Base-by-base conservation (phyloP, 2,329 filamentous ascomycete genomes). In the Lachnellula arida region DNA sequence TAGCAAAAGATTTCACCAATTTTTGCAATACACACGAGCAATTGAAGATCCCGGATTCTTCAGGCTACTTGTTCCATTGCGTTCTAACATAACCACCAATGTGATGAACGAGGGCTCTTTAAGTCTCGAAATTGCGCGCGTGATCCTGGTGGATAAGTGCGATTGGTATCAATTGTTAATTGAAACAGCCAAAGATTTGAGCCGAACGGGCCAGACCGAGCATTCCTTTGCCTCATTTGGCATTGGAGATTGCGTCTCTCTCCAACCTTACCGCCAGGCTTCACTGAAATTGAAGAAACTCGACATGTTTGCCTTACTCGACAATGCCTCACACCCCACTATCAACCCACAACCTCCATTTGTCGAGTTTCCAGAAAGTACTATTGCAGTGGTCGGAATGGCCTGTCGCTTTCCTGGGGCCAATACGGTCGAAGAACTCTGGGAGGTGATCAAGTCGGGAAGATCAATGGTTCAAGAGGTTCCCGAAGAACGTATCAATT, bases 361-460 rank as follows among this genome's bases (percentile, higher is more conserved):
- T 6, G 34, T 47, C 44, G 14, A 42, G 42, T 23, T 53, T 53
- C 32, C 25, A 53, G 46, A 11, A 43, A 52, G 19, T 19, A 5
- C 70, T 17, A 77, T 81, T 47, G 79, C 78, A 5, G 71, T 82
- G 12, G 69, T 81, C 32, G 79, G 79, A 28, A 71, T 81, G 59
- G 76, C 76, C 5, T 75, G 79, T 49, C 74, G 78, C 6, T 79
- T 82, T 47, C 78, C 80, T 3, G 79, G 78, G 2, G 68, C 74
- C 8, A 76, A 76, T 7, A 72, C 68, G 3, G 72, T 78, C 56
- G 85, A 89, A 55, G 81, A 81, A 52, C 81, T 91, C 39, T 91
- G 88, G 88, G 83, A 89, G 56, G 75, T 91, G 5, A 28, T 28
- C 25, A 28, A 28, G 76, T 91, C 19, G 81, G 84, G 67, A 84